phyloP scores from a whole-genome alignment of 805 yeast species.

The Komagataella mondaviorum region DNA sequence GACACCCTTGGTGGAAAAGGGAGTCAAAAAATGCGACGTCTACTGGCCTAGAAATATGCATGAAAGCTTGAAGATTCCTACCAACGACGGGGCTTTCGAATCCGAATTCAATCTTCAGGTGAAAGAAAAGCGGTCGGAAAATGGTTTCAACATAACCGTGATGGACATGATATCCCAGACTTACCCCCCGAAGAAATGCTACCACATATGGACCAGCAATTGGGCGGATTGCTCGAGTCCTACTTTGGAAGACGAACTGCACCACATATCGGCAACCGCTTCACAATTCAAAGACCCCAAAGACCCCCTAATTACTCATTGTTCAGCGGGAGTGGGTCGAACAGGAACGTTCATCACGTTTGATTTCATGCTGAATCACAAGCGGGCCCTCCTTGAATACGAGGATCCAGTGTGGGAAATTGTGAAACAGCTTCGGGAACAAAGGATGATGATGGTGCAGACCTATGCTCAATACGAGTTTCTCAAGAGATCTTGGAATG shows the following conservation, averaged over 20 bases:
- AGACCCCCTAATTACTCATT: conserved; percentile 19
- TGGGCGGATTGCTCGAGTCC: conserved; percentile 35
- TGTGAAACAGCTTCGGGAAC: conserved; percentile 30
- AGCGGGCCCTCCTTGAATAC: neutral
- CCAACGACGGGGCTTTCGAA: conserved; percentile 2
- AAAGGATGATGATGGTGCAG: conserved; percentile 43
- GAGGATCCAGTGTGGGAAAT: conserved; percentile 28
- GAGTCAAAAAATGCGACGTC: conserved; percentile 23
- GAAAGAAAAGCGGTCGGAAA: conserved; percentile 4
- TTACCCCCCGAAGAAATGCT: conserved; percentile 13
- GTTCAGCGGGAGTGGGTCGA: conserved; percentile 37
- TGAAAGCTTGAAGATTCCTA: conserved; percentile 1
- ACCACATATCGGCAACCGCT: conserved; percentile 8
- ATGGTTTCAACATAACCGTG: conserved; percentile 1
- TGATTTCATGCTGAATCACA: conserved; percentile 17
- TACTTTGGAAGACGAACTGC: conserved; percentile 17
- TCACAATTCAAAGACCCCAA: conserved; percentile 4
- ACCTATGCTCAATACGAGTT: conserved; percentile 34
- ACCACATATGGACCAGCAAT: conserved; percentile 25
- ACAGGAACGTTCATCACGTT: conserved; percentile 26
- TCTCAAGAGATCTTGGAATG: conserved; percentile 16
- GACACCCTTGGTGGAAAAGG: conserved; percentile 43
- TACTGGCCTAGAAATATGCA: conserved; percentile 20
- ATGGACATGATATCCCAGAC: conserved; percentile 1
- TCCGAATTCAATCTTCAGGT: conserved; percentile 3